A percentile compares a stretch with the other conserved stretches of the same genome.
Conservation (phyloP, 1,139 yeast genomes). For the Kodamaea sp. region DNA sequence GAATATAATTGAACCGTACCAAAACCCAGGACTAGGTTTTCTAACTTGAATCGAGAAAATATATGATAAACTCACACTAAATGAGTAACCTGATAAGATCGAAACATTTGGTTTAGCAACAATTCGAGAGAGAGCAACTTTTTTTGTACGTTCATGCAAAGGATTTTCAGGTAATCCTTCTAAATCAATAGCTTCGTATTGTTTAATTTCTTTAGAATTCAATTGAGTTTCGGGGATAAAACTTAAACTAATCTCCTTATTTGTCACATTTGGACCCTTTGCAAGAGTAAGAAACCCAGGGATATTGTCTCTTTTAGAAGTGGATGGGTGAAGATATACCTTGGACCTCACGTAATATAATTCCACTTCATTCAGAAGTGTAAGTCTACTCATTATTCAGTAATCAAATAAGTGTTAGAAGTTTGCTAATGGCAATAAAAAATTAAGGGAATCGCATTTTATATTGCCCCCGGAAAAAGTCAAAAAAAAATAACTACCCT, state of each 20-base stretch:
- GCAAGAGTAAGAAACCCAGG: constrained; percentile 71
- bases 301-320: constrained; percentile 68
- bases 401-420: background rate
- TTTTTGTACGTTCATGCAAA: constrained; percentile 3
- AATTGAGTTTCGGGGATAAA: constrained; percentile 72
- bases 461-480: background rate
- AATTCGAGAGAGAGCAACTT: constrained; percentile 18
- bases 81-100: constrained; percentile 59
- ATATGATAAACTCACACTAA: constrained; percentile 55
- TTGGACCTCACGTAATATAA: constrained; percentile 59
- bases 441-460: background rate
- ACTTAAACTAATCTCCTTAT: constrained; percentile 60
- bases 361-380: constrained; percentile 30
- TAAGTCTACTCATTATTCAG: constrained; percentile 1
- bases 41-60: constrained; percentile 79
- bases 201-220: constrained; percentile 43
- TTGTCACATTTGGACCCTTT: constrained; percentile 49
- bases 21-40: constrained; percentile 81
- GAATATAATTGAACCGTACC: constrained; percentile 83
- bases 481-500: background rate
- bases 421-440: background rate
- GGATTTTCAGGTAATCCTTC: constrained; percentile 15
- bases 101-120: constrained; percentile 53
- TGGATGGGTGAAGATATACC: constrained; percentile 79
- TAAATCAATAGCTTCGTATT: constrained; percentile 53